Evolutionary conservation across 805 yeast species (phyloP).

Genomic region (Suhomyces sp.): DNA sequence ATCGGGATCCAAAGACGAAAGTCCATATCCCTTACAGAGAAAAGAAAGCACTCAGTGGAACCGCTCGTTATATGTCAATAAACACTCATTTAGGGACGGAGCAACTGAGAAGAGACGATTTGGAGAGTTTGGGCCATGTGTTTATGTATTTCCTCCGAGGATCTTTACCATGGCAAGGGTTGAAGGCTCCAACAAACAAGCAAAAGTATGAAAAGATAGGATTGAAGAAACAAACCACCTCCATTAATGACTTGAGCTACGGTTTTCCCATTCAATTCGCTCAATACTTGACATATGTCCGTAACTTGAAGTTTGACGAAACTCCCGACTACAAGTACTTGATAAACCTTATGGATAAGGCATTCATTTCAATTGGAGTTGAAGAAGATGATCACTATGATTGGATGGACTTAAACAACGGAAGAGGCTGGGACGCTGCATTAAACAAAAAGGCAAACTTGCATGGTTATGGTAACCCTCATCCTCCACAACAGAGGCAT

Average conservation of each 20-base stretch:
- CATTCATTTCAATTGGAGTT: slow-evolving; percentile 64
- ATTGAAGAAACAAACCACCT: slow-evolving; percentile 89
- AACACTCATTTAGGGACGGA: slow-evolving; percentile 97
- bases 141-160: slow-evolving; percentile 94
- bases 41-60: slow-evolving; percentile 92
- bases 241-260: slow-evolving; percentile 78
- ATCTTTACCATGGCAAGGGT: slow-evolving; percentile 97
- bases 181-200: slow-evolving; percentile 96
- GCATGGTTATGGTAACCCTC: slow-evolving; percentile 96
- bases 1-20: slow-evolving; percentile 93
- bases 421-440: slow-evolving; percentile 92
- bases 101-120: slow-evolving; percentile 93
- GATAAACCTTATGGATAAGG: slow-evolving; percentile 73
- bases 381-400: slow-evolving; percentile 86
- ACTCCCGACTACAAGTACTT: slow-evolving; percentile 92
- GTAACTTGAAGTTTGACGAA: slow-evolving; percentile 88
- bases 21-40: slow-evolving; percentile 96
- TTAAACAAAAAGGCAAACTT: slow-evolving; percentile 89
- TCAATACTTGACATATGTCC: slow-evolving; percentile 83
- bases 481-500: slow-evolving; percentile 51
- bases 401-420: slow-evolving; percentile 96
- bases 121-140: slow-evolving; percentile 95
- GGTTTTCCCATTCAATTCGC: slow-evolving; percentile 93
- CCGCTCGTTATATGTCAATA: slow-evolving; percentile 98
- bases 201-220: slow-evolving; percentile 98